These are phyloP conservation scores for Sphagnum contortum DNA, from an alignment of 225 moss, liverwort and hornwort species.

Conservation along the genomic window DNA sequence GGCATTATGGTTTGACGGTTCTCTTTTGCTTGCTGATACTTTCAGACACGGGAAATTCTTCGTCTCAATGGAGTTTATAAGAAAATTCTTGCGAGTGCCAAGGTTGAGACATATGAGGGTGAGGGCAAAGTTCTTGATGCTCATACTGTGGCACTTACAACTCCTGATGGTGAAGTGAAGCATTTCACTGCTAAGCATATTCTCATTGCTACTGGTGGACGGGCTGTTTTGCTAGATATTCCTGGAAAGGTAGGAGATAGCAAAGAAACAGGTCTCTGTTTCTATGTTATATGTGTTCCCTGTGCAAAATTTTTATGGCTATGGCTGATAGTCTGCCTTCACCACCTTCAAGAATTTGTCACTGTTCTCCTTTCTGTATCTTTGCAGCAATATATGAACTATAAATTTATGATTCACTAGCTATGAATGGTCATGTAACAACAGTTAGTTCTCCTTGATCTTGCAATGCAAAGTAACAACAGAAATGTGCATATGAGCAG, in stretches of 20 bases:
- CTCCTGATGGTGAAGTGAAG: constrained; percentile 54
- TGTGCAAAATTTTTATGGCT: too few relatives aligned
- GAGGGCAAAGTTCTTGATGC: constrained; percentile 60
- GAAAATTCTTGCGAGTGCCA: constrained; percentile 54
- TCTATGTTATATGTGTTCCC: not conserved
- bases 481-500: too few relatives aligned
- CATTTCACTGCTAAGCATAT: constrained; percentile 61
- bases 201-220: constrained; percentile 69
- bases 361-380: not conserved
- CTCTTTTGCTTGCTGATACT: not conserved
- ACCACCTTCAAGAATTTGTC: not conserved
- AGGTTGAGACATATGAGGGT: constrained; percentile 78
- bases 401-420: too few relatives aligned
- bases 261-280: not conserved
- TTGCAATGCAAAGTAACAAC: too few relatives aligned
- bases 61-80: constrained; percentile 84
- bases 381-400: too few relatives aligned
- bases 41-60: constrained; percentile 72
- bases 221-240: constrained; percentile 57
- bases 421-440: too few relatives aligned
- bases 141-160: constrained; percentile 67
- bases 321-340: too few relatives aligned
- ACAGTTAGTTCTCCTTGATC: too few relatives aligned
- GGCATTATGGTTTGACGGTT: too few relatives aligned
- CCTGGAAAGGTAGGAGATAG: constrained; percentile 56